These are phyloP conservation scores for Suillus cothurnatus DNA, from an alignment of 768 basidiomycete species.

Conservation along the genomic window DNA sequence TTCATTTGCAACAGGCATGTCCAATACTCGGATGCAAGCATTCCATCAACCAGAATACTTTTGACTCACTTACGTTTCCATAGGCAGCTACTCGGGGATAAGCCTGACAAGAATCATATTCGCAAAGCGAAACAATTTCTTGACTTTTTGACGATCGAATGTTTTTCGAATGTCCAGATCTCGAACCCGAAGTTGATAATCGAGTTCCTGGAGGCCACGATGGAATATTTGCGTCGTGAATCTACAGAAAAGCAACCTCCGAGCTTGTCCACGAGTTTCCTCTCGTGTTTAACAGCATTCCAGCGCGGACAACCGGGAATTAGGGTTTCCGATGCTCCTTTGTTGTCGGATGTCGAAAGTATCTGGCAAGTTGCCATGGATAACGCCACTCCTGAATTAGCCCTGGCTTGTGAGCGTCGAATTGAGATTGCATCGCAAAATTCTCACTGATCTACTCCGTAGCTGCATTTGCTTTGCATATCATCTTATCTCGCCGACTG, in stretches of 20 bases:
- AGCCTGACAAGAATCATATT: not conserved
- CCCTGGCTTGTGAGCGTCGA: constrained; percentile 42
- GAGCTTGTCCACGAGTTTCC: constrained; percentile 37
- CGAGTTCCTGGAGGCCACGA: constrained; percentile 1
- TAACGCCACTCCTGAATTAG: constrained; percentile 33
- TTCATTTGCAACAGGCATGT: not conserved
- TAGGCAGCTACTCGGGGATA: not conserved
- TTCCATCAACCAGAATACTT: not conserved
- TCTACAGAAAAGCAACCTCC: not conserved
- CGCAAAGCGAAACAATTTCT: constrained; percentile 10
- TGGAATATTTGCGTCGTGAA: not conserved
- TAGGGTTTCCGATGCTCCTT: constrained; percentile 6
- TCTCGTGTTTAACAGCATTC: constrained; percentile 37
- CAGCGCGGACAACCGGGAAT: constrained; percentile 17
- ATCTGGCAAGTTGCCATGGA: constrained; percentile 41
- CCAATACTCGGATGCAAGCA: not conserved
- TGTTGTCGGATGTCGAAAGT: constrained; percentile 32
- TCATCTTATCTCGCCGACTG: constrained; percentile 30
- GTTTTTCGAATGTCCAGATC: constrained; percentile 6
- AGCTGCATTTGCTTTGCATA: constrained; percentile 50
- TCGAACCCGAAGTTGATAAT: constrained; percentile 1
- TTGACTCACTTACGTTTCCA: not conserved
- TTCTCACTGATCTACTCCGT: constrained; percentile 20
- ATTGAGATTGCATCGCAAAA: constrained; percentile 7
- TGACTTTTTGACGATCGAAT: constrained; percentile 7